Percentiles rank a stretch among this genome's conserved stretches.
These are phyloP conservation scores for Pisolithus thermaeus DNA, from an alignment of 1,284 basidiomycete species.

Conservation along the genomic window DNA sequence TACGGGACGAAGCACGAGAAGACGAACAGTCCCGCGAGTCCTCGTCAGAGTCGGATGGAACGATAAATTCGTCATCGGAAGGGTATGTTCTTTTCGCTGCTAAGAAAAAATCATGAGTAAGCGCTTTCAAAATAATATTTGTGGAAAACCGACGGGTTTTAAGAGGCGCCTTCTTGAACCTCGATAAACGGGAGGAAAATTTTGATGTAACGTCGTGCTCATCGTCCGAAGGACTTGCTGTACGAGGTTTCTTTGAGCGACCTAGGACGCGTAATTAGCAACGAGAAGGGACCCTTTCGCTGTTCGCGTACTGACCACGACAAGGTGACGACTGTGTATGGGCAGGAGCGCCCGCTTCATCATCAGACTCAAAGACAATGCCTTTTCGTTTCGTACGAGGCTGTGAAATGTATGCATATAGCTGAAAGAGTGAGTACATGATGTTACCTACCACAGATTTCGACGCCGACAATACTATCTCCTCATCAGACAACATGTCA, in stretches of 20 bases:
- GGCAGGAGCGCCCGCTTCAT: slow-evolving; percentile 32
- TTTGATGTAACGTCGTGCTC: slow-evolving; percentile 35
- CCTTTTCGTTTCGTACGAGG: slow-evolving; percentile 59
- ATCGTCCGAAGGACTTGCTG: slow-evolving; percentile 36
- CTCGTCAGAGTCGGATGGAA: slow-evolving; percentile 53
- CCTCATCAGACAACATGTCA: slow-evolving; percentile 56
- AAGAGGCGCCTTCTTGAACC: slow-evolving; percentile 57
- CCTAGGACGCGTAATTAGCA: slow-evolving; percentile 20
- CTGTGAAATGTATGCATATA: slow-evolving; percentile 14
- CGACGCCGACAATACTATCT: slow-evolving; percentile 25
- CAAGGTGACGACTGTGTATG: slow-evolving; percentile 18
- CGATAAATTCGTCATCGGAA: slow-evolving; percentile 63
- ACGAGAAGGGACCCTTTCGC: slow-evolving; percentile 13
- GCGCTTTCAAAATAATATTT: slow-evolving; percentile 2
- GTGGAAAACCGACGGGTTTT: slow-evolving; percentile 41
- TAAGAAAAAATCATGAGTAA: slow-evolving; percentile 1
- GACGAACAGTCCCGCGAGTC: slow-evolving; percentile 38
- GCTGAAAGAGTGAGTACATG: not conserved
- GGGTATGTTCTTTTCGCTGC: slow-evolving; percentile 31
- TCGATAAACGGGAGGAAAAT: slow-evolving; percentile 54
- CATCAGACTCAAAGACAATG: slow-evolving; percentile 61
- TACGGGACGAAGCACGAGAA: slow-evolving; percentile 36
- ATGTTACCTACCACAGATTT: slow-evolving; percentile 12
- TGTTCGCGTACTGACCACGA: slow-evolving; percentile 20
- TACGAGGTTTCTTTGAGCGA: slow-evolving; percentile 48